phyloP scores from a whole-genome alignment of 352 stramenopile species.

The Nothophytophthora sp. region DNA sequence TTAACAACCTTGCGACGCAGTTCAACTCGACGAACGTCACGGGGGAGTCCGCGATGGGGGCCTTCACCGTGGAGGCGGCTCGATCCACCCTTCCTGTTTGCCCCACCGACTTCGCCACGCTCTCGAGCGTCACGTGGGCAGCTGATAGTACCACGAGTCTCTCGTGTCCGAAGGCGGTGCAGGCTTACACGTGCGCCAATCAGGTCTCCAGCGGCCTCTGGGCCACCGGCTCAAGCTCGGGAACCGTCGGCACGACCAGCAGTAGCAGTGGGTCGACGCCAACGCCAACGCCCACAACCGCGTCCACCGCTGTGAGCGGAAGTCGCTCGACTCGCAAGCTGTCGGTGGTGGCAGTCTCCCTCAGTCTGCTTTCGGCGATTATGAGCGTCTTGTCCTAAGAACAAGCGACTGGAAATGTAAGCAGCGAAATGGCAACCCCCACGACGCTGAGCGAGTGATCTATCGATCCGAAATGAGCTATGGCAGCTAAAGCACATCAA shows the following conservation, averaged over 20 bases:
- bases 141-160: conserved; percentile 24
- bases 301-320: conserved; percentile 10
- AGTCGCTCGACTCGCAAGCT: neutral
- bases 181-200: conserved; percentile 44
- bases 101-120: conserved; percentile 26
- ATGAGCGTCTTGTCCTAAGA: conserved; percentile 8
- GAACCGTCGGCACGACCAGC: conserved; percentile 30
- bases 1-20: conserved; percentile 49
- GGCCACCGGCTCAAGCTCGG: conserved; percentile 35
- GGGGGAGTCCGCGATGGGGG: conserved; percentile 30
- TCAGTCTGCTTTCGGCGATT: conserved; percentile 11
- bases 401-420: no score
- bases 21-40: conserved; percentile 54
- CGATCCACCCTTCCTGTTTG: conserved; percentile 24
- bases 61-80: conserved; percentile 31
- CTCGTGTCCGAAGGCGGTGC: conserved; percentile 31
- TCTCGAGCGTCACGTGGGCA: conserved; percentile 34
- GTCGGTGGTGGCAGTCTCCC: conserved; percentile 1
- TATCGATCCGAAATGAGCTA: no score
- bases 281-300: conserved; percentile 2
- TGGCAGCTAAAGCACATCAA: no score
- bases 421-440: no score
- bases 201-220: conserved; percentile 51
- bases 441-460: no score
- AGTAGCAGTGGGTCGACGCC: conserved; percentile 10